Conservation (phyloP, 106 monocot genomes). For the Dendrobium chrysotoxum region DNA sequence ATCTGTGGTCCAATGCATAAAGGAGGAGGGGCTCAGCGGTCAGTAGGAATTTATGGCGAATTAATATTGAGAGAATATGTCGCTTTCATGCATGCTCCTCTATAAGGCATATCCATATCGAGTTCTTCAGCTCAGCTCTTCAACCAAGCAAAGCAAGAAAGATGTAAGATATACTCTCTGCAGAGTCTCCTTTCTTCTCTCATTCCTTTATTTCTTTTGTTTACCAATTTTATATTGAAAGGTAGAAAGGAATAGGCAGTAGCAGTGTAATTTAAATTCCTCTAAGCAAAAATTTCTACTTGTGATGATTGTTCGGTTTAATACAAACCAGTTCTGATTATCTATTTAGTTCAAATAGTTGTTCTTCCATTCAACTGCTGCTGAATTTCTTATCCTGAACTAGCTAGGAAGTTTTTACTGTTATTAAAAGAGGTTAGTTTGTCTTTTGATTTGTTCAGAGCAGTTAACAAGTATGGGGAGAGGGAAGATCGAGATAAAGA, state of each 20-base stretch:
- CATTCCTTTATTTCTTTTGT: constrained; percentile 3
- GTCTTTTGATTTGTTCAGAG: neutral
- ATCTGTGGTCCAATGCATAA: too few species aligned
- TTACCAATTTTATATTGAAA: neutral
- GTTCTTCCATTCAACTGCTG: neutral
- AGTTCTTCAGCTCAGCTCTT: neutral
- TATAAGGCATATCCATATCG: too few species aligned
- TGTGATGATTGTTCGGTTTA: constrained; percentile 16
- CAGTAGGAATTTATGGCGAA: too few species aligned
- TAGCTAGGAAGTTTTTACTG: neutral
- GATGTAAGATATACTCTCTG: neutral
- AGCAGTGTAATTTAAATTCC: too few species aligned
- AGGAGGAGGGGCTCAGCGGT: too few species aligned
- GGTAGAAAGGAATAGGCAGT: too few species aligned
- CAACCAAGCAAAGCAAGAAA: constrained; percentile 16
- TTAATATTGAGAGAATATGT: too few species aligned
- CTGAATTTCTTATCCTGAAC: too few species aligned
- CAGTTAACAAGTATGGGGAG: constrained; percentile 36
- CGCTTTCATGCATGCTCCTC: too few species aligned
- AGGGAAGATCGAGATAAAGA: constrained; percentile 75
- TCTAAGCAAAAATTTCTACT: constrained; percentile 13
- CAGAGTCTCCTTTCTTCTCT: constrained; percentile 1
- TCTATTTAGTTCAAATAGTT: neutral
- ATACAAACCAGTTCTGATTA: neutral
- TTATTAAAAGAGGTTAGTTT: neutral